Conservation (phyloP, 257 asterid species). For the Salvia hispanica region DNA sequence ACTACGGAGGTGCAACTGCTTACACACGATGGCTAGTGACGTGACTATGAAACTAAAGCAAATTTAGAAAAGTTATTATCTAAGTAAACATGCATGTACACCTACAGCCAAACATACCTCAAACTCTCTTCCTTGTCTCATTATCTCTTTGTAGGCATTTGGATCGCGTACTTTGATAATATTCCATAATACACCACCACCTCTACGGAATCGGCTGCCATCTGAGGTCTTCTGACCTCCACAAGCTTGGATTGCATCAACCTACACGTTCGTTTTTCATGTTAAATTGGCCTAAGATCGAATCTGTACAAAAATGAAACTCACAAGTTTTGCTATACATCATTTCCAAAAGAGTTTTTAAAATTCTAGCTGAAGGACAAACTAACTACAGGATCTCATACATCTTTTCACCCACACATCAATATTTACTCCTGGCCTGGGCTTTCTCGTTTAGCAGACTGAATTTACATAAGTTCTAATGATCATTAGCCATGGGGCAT, state of each 20-base stretch:
- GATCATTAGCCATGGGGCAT: conserved; percentile 22
- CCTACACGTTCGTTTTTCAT: conserved; percentile 48
- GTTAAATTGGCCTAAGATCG: conserved; percentile 18
- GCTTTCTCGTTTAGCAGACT: conserved; percentile 14
- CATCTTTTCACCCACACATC: not conserved
- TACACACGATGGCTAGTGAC: not conserved
- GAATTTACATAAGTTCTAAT: not conserved
- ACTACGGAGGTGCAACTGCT: not conserved
- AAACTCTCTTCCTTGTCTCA: conserved; percentile 82
- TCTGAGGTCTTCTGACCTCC: conserved; percentile 91
- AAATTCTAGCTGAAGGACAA: conserved; percentile 12
- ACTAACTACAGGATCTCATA: not conserved
- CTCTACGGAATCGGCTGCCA: conserved; percentile 69
- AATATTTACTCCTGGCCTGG: conserved; percentile 16
- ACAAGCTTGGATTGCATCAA: conserved; percentile 89
- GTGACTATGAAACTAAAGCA: not conserved
- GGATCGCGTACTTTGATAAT: conserved; percentile 85
- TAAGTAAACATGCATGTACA: not conserved
- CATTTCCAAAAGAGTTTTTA: conserved; percentile 4
- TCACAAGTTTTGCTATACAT: not conserved
- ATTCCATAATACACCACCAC: conserved; percentile 93
- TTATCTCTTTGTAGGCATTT: conserved; percentile 88
- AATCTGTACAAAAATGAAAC: conserved; percentile 2
- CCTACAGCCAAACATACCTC: conserved; percentile 76
- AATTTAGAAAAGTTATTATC: not conserved